Conservation (phyloP, 768 basidiomycete species). For the Calocybe cyanea region DNA sequence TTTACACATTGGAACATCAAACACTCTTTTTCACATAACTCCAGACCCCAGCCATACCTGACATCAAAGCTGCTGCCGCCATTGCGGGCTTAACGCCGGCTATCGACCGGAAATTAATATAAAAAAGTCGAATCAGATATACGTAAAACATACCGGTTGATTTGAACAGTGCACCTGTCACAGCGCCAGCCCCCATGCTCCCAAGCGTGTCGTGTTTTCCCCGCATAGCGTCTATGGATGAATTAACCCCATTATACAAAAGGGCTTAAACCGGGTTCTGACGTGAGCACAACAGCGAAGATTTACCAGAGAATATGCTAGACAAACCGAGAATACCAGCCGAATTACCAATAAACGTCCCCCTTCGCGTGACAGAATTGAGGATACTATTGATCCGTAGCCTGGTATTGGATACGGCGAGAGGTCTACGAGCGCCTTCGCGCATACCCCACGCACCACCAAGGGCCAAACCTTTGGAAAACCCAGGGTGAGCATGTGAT, state of each 20-base stretch:
- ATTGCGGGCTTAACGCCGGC: constrained; percentile 90
- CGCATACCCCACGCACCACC: constrained; percentile 96
- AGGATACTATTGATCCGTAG: constrained; percentile 95
- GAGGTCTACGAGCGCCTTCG: constrained; percentile 85
- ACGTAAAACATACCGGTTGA: constrained; percentile 73
- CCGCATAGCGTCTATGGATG: constrained; percentile 82
- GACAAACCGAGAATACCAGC: constrained; percentile 93
- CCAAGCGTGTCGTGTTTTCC: constrained; percentile 91
- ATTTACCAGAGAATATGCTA: constrained; percentile 26
- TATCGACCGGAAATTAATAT: constrained; percentile 45
- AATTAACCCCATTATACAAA: constrained; percentile 95
- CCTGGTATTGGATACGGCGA: constrained; percentile 81
- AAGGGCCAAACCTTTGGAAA: constrained; percentile 83
- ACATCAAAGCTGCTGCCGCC: constrained; percentile 85
- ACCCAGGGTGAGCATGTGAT: constrained; percentile 69
- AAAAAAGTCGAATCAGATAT: constrained; percentile 21
- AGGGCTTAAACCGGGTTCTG: constrained; percentile 62
- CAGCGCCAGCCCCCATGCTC: constrained; percentile 87
- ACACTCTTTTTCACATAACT: constrained; percentile 90
- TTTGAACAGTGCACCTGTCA: constrained; percentile 91
- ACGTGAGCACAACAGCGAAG: constrained; percentile 32
- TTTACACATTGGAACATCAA: constrained; percentile 49
- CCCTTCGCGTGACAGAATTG: constrained; percentile 94
- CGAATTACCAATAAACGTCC: constrained; percentile 97
- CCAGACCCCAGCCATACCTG: constrained; percentile 89